Base-by-base conservation (phyloP, 768 basidiomycete genomes). In the Leccinum pellstonianum region DNA sequence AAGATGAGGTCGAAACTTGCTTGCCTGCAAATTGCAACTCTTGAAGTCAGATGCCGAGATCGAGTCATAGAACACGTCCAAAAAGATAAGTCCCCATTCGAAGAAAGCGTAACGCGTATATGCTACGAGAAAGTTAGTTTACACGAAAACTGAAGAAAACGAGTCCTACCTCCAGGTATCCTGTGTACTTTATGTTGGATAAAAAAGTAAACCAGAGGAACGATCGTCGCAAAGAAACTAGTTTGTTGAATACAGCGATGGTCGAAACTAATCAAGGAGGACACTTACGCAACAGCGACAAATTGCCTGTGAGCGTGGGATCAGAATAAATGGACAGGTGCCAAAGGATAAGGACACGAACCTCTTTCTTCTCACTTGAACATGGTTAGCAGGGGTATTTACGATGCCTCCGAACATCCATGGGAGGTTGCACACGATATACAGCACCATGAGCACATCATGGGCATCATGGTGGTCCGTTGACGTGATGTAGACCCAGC, bases 401-500 rank as follows among this genome's bases (percentile, higher is more conserved):
- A 75, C 64, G 23, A 86, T 84, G 9, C 85, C 82, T 27, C 91
- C 85, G 25, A 86, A 64, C 93, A 95, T 96, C 93, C 93, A 96
- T 4, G 94, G 94, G 3, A 93, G 67, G 67, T 91, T 93, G 70
- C 85, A 83, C 4, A 91, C 79, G 62, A 96, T 90, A 69, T 95
- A 96, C 54, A 81, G 72, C 60, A 95, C 86, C 94, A 96, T 96
- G 69, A 87, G 84, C 38, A 93, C 74, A 70, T 96, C 94, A 74
- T 96, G 94, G 14, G 80, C 78, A 67, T 90, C 88, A 65, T 93
- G 91, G 74, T 90, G 82, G 69, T 95, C 93, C 54, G 76, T 84
- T 3, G 90, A 91, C 0, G 94, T 95, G 67, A 95, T 85, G 66
- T 86, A 96, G 29, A 95, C 91, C 93, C 93, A 96, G 27, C 94